These are phyloP conservation scores for Blastocladiella britannica DNA, from an alignment of 192 early-diverging fungal species.

Conservation along the genomic window DNA sequence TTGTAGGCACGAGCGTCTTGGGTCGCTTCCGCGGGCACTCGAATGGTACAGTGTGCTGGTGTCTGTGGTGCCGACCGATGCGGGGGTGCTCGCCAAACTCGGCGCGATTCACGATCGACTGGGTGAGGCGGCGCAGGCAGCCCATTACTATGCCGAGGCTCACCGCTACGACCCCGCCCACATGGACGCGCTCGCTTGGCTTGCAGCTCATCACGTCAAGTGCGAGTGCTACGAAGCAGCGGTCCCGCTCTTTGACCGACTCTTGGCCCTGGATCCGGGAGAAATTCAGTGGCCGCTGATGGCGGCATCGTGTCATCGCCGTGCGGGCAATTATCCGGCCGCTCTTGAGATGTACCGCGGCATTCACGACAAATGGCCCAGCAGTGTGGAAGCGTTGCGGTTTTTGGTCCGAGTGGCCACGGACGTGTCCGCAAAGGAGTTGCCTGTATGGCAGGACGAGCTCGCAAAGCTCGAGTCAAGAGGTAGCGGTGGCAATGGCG, in stretches of 20 bases:
- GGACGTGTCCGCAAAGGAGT: conserved; percentile 36
- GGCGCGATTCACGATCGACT: conserved; percentile 26
- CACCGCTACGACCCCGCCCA: conserved; percentile 34
- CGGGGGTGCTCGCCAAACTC: conserved; percentile 24
- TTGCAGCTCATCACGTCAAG: conserved; percentile 39
- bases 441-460: conserved; percentile 25
- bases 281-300: conserved; percentile 37
- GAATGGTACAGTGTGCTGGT: conserved; percentile 42
- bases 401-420: conserved; percentile 36
- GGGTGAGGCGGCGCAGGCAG: conserved; percentile 34
- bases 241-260: conserved; percentile 32
- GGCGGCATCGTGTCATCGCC: conserved; percentile 29
- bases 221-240: conserved; percentile 40
- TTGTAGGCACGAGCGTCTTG: conserved; percentile 27
- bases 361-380: conserved; percentile 30
- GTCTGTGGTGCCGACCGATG: conserved; percentile 37
- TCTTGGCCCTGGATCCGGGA: conserved; percentile 21
- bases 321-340: conserved; percentile 30
- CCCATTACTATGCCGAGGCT: conserved; percentile 41
- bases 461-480: conserved; percentile 15
- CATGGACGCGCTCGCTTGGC: conserved; percentile 33
- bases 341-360: conserved; percentile 31
- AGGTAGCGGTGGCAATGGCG: background rate
- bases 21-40: conserved; percentile 22
- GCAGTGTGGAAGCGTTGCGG: conserved; percentile 34